phyloP scores from a whole-genome alignment of 2,329 filamentous ascomycete species.

The Aureobasidium vineae region DNA sequence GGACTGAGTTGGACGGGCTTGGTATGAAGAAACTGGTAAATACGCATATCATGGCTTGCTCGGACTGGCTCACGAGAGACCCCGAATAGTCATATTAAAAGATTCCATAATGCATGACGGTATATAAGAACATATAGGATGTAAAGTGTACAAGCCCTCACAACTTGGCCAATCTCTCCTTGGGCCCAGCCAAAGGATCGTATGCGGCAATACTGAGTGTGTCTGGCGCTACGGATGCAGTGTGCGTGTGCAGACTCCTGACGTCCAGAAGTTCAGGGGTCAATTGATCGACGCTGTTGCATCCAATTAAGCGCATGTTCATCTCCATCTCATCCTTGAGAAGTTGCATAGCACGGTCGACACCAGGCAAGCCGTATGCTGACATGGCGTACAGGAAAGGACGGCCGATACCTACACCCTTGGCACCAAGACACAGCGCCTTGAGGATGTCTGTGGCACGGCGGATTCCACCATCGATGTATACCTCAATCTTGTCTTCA shows the following conservation, averaged over 20 bases:
- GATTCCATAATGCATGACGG: not conserved
- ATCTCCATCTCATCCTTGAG: conserved; percentile 98
- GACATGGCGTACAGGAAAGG: conserved; percentile 98
- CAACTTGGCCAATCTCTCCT: conserved; percentile 42
- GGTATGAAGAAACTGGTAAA: not conserved
- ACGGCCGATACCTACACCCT: conserved; percentile 87
- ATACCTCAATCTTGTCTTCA: conserved; percentile 73
- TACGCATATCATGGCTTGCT: not conserved
- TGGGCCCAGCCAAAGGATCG: conserved; percentile 49
- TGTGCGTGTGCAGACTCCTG: conserved; percentile 64
- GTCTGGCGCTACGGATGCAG: conserved; percentile 59
- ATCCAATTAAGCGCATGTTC: conserved; percentile 95
- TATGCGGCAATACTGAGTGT: conserved; percentile 59
- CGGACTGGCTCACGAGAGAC: too few relatives aligned
- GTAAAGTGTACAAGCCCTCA: conserved; percentile 29
- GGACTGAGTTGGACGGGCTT: not conserved
- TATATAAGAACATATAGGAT: not conserved
- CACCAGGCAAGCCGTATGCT: conserved; percentile 80
- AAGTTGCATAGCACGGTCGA: conserved; percentile 88
- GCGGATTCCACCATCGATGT: conserved; percentile 84
- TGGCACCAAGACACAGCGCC: conserved; percentile 87
- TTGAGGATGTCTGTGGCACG: conserved; percentile 94
- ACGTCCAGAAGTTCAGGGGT: conserved; percentile 78
- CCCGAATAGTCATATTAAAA: too few relatives aligned
- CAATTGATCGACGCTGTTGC: conserved; percentile 69